phyloP scores from a whole-genome alignment of 2,329 filamentous ascomycete species.

The Aspergillus puulaauensis region DNA sequence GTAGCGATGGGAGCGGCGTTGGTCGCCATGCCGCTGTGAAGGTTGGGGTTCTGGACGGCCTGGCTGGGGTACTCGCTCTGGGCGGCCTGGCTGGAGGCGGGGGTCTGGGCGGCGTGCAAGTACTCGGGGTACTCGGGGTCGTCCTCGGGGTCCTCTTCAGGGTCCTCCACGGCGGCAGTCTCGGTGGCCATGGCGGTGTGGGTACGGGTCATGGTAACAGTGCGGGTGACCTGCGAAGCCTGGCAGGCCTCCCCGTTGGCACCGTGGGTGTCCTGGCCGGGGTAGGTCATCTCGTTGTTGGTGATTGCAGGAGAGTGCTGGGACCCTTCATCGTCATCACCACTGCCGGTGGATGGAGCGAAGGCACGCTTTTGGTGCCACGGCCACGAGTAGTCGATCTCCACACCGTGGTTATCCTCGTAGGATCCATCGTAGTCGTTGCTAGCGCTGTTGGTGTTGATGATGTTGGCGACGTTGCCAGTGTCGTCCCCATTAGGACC shows the following conservation, averaged over 20 bases:
- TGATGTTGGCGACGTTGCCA: constrained; percentile 10
- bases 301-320: too few species aligned
- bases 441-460: neutral
- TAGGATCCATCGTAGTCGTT: neutral
- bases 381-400: neutral
- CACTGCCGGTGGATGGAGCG: too few species aligned
- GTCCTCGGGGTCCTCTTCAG: neutral
- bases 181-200: neutral
- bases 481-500: constrained; percentile 20
- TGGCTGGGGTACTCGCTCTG: neutral
- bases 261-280: too few species aligned
- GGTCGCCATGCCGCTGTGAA: neutral
- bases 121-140: too few species aligned
- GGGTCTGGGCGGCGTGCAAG: too few species aligned
- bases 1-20: neutral
- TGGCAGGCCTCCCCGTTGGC: too few species aligned
- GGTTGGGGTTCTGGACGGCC: neutral
- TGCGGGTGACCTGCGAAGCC: constrained; percentile 23
- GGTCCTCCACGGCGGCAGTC: neutral
- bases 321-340: too few species aligned
- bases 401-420: neutral
- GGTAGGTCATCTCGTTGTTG: too few species aligned
- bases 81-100: too few species aligned
- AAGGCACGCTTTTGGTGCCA: too few species aligned
- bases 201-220: constrained; percentile 32